These are phyloP conservation scores for Thelephora terrestris DNA, from an alignment of 1,284 basidiomycete species.

Conservation along the genomic window DNA sequence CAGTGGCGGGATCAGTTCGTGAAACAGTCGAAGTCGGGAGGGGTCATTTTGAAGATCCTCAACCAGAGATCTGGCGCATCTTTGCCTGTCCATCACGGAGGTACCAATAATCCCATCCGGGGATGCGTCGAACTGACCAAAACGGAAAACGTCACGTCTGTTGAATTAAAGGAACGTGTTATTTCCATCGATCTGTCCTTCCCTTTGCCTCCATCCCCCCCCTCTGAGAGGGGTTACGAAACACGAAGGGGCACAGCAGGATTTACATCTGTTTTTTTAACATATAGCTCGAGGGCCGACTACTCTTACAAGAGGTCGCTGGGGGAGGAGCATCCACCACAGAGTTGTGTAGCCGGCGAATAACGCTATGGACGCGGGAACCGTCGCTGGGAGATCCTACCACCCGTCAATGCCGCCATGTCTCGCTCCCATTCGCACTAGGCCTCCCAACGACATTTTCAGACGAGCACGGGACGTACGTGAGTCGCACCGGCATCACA, in stretches of 20 bases:
- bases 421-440: constrained; percentile 41
- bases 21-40: constrained; percentile 50
- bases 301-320: constrained; percentile 52
- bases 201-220: background rate
- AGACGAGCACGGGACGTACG: constrained; percentile 45
- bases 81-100: constrained; percentile 48
- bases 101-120: constrained; percentile 32
- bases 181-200: background rate
- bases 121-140: constrained; percentile 49
- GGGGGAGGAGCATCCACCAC: constrained; percentile 46
- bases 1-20: constrained; percentile 40
- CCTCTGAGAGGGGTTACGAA: background rate
- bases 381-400: constrained; percentile 9
- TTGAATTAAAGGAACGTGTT: constrained; percentile 49
- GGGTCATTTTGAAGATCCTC: constrained; percentile 37
- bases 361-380: constrained; percentile 48
- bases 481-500: constrained; percentile 24
- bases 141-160: constrained; percentile 42
- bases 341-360: constrained; percentile 40
- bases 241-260: constrained; percentile 3
- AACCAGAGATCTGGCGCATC: constrained; percentile 39
- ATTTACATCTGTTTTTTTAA: background rate
- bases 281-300: constrained; percentile 46
- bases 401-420: constrained; percentile 35
- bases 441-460: constrained; percentile 47